Percentiles rank a stretch among this genome's conserved stretches.
These are phyloP conservation scores for Grigorovia humatica DNA, from an alignment of 805 yeast species.

Conservation along the genomic window DNA sequence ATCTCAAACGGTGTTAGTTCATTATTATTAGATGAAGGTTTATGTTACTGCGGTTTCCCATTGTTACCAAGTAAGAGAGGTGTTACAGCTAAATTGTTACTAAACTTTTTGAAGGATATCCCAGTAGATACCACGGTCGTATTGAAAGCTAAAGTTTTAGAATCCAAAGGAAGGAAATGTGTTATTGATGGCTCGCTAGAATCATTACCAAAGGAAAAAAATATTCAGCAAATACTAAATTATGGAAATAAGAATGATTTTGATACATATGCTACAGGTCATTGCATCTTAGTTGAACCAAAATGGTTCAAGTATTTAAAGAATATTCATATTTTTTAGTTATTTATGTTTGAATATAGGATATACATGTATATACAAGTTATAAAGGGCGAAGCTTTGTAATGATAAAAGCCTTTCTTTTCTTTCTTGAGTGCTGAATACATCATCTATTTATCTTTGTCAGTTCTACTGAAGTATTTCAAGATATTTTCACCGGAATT, in stretches of 20 bases:
- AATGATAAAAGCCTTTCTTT: no score
- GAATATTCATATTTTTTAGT: conserved; percentile 35
- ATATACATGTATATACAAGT: background rate
- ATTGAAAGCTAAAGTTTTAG: conserved; percentile 53
- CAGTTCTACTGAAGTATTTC: background rate
- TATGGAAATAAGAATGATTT: no score
- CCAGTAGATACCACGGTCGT: conserved; percentile 54
- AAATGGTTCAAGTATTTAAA: conserved; percentile 69
- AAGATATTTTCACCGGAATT: background rate
- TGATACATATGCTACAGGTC: conserved; percentile 44
- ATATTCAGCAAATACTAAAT: background rate
- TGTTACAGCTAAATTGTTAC: conserved; percentile 69
- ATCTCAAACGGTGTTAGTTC: conserved; percentile 77
- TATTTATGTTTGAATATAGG: background rate
- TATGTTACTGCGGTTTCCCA: conserved; percentile 80
- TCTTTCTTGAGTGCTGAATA: no score
- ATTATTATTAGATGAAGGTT: conserved; percentile 71
- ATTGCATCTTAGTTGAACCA: conserved; percentile 74
- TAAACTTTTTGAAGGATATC: conserved; percentile 44
- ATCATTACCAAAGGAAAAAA: conserved; percentile 10
- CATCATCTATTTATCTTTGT: background rate
- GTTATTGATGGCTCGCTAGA: conserved; percentile 63
- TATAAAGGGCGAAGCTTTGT: no score
- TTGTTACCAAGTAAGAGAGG: conserved; percentile 72
- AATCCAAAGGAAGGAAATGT: conserved; percentile 71